Evolutionary conservation across 345 rosid species (phyloP).

Genomic region (Lepidium africanum): DNA sequence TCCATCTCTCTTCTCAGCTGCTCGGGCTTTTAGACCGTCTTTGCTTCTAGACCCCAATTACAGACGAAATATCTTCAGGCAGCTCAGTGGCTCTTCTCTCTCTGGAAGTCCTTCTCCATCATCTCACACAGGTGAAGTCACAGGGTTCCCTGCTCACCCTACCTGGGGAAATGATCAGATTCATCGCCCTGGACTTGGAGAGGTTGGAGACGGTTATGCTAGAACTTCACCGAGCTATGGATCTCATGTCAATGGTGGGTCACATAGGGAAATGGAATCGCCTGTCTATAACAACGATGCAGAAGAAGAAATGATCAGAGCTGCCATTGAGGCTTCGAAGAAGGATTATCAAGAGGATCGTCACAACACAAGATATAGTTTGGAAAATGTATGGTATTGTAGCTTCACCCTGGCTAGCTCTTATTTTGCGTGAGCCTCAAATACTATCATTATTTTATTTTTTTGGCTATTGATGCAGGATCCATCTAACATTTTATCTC

Average conservation of each 20-base stretch:
- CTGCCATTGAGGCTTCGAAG: conserved; percentile 79
- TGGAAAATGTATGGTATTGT: conserved; percentile 3
- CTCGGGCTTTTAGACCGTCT: conserved; percentile 67
- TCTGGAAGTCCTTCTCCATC: conserved; percentile 19
- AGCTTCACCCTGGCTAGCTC: neutral
- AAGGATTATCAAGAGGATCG: conserved; percentile 36
- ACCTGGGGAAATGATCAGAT: conserved; percentile 31
- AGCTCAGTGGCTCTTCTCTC: conserved; percentile 40
- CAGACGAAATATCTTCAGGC: conserved; percentile 55
- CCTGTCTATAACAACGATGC: conserved; percentile 28
- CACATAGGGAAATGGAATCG: conserved; percentile 23
- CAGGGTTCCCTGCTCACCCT: conserved; percentile 28
- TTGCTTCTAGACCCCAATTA: conserved; percentile 61
- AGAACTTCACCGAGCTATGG: conserved; percentile 27
- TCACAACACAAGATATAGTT: conserved; percentile 11
- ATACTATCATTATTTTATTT: neutral
- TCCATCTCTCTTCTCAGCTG: conserved; percentile 54
- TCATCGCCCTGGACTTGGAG: conserved; percentile 36
- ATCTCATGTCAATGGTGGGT: conserved; percentile 27
- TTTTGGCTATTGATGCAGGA: conserved; percentile 33
- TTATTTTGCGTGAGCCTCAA: neutral
- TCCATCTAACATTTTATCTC: conserved; percentile 30
- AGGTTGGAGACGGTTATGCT: conserved; percentile 16
- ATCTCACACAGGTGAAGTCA: conserved; percentile 32
- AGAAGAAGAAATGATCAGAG: conserved; percentile 72